phyloP scores from a whole-genome alignment of 2,329 filamentous ascomycete genomes.

The Cercospora sojina region DNA sequence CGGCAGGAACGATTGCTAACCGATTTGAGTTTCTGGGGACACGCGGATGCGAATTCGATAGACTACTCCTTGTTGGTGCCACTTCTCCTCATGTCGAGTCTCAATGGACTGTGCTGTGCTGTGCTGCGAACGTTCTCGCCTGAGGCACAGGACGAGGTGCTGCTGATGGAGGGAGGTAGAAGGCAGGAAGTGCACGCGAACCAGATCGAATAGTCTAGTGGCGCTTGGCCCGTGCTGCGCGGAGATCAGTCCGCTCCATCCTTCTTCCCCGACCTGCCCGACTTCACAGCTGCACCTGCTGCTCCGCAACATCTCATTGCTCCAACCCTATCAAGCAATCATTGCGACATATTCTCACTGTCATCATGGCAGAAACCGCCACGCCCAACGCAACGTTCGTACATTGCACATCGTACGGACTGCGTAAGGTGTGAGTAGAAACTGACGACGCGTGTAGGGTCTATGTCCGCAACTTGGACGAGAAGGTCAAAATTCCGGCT shows the following conservation, averaged over 20 bases:
- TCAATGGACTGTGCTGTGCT: no score
- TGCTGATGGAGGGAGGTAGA: not conserved
- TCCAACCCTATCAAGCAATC: not conserved
- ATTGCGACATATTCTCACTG: not conserved
- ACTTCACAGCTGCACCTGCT: not conserved
- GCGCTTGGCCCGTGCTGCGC: not conserved
- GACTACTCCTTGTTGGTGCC: not conserved
- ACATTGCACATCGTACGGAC: slow-evolving; percentile 46
- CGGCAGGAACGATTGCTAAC: slow-evolving; percentile 20
- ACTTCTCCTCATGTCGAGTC: not conserved
- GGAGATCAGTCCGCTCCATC: not conserved
- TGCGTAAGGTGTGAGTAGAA: slow-evolving; percentile 24
- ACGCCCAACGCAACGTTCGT: slow-evolving; percentile 44
- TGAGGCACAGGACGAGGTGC: not conserved
- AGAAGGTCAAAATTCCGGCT: slow-evolving; percentile 78
- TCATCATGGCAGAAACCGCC: slow-evolving; percentile 23
- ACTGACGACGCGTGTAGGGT: slow-evolving; percentile 34
- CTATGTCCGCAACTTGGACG: slow-evolving; percentile 76
- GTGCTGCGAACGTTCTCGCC: no score
- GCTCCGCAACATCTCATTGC: not conserved
- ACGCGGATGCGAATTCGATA: not conserved
- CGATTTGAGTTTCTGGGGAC: not conserved
- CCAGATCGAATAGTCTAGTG: not conserved
- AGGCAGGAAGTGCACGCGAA: not conserved
- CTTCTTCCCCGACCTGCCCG: not conserved